These are phyloP conservation scores for Zoysia japonica DNA, from an alignment of 176 grass and related monocot species.

Conservation along the genomic window DNA sequence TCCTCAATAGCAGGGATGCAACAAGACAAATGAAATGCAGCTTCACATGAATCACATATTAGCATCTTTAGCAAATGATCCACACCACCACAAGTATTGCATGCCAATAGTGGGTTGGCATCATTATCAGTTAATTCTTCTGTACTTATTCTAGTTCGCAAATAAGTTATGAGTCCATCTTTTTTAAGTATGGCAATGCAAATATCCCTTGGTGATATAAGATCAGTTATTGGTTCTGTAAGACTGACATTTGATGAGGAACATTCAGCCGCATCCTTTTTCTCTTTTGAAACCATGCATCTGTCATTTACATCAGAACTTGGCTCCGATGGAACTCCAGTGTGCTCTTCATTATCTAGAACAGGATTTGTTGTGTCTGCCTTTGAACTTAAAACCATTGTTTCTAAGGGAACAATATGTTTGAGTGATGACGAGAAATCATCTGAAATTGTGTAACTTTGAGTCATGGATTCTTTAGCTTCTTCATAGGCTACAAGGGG, in stretches of 20 bases:
- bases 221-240: conserved; percentile 39
- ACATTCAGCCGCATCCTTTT: conserved; percentile 51
- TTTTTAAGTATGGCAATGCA: conserved; percentile 72
- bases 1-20: conserved; percentile 50
- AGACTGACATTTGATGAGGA: conserved; percentile 45
- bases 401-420: conserved; percentile 28
- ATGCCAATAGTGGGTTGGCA: conserved; percentile 47
- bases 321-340: conserved; percentile 36
- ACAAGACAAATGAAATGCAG: conserved; percentile 83
- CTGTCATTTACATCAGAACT: conserved; percentile 33
- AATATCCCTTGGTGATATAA: conserved; percentile 62
- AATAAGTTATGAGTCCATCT: conserved; percentile 54
- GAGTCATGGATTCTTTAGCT: conserved; percentile 34
- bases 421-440: conserved; percentile 36
- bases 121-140: conserved; percentile 36
- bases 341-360: conserved; percentile 18
- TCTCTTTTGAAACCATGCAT: conserved; percentile 43
- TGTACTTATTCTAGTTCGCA: conserved; percentile 28
- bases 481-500: conserved; percentile 37
- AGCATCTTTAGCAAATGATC: conserved; percentile 72
- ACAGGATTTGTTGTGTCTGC: conserved; percentile 7
- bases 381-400: conserved; percentile 28
- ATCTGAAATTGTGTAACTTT: conserved; percentile 40
- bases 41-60: conserved; percentile 89
- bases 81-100: conserved; percentile 55